Conservation (phyloP, 495 filamentous ascomycete species). For the Pyrenula massariospora region DNA sequence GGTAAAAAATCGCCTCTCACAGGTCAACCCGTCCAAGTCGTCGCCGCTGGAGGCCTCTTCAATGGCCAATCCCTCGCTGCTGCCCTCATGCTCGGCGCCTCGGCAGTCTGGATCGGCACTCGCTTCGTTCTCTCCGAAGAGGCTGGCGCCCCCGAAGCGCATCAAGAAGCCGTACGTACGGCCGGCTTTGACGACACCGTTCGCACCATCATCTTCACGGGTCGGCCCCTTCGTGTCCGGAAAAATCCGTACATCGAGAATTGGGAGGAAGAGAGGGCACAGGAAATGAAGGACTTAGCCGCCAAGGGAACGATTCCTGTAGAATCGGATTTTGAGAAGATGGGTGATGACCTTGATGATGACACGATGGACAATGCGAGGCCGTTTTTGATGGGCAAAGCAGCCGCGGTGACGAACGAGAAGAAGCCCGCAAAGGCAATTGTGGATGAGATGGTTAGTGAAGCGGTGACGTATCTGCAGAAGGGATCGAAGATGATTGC, state of each 20-base stretch:
- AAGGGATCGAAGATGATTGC: conserved; percentile 53
- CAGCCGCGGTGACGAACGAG: conserved; percentile 84
- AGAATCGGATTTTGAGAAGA: conserved; percentile 84
- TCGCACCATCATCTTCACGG: conserved; percentile 97
- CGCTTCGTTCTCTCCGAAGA: conserved; percentile 90
- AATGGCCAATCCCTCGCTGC: conserved; percentile 88
- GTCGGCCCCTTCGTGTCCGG: conserved; percentile 84
- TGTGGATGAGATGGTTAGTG: conserved; percentile 86
- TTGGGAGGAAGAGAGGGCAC: conserved; percentile 84
- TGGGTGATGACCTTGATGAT: conserved; percentile 57
- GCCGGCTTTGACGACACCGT: conserved; percentile 89
- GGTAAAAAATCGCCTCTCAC: conserved; percentile 79
- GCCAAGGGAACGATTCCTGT: conserved; percentile 82
- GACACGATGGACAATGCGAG: conserved; percentile 85
- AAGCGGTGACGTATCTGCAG: conserved; percentile 59
- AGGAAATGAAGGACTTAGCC: conserved; percentile 87
- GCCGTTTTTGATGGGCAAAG: conserved; percentile 94
- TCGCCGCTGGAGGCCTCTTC: conserved; percentile 90
- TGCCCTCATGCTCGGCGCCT: conserved; percentile 82
- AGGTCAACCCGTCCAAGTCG: conserved; percentile 72
- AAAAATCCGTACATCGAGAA: conserved; percentile 86
- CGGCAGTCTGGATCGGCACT: conserved; percentile 92
- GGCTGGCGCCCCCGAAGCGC: conserved; percentile 83
- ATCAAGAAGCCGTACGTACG: conserved; percentile 94
- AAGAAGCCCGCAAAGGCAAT: conserved; percentile 86